Base-by-base conservation (phyloP, 352 stramenopile genomes). In the Globisporangium nunn region DNA sequence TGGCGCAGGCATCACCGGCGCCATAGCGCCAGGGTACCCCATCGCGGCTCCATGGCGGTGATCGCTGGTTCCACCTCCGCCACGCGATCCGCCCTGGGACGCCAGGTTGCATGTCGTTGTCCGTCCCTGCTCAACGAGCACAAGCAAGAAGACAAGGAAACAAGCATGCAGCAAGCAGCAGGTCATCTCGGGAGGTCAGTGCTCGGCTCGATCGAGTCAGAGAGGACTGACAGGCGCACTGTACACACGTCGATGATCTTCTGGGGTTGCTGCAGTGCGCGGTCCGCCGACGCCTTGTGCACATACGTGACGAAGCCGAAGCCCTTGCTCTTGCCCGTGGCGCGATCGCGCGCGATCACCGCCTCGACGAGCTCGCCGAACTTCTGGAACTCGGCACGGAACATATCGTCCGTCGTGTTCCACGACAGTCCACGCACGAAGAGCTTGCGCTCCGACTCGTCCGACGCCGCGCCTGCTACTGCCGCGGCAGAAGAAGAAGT, bases 291-390 rank as follows among this genome's bases (percentile, higher is more conserved):
- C n/a, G 57, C 49, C 44, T 77, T 72, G n/a, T 87, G 61, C 33
- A 65, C 65, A 58, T 70, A 91, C 33, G 67, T 85, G 51, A 89
- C 71, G 43, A 88, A 90, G 30, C 71, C 81, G 55, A 75, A 91
- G n/a, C 79, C 73, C 57, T 85, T 88, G 62, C 64, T 82, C 59
- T 79, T 82, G 33, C 75, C 77, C 0, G 79, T 86, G 30, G 71
- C 62, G 18, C 66, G 75, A 52, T 92, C 72, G 14, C 68, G 63
- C 23, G 72, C 66, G 46, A 90, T 64, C 29, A 61, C 61, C 33
- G 72, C 68, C 49, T 74, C 66, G 29, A 79, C 67, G n/a, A 90
- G 50, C 12, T 88, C 78, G 37, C 81, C 81, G 53, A 72, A 92
- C 52, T 85, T 77, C 43, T 70, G 47, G 48, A 90, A 92, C 63